Evolutionary conservation across 108 stramenopile species (phyloP), one percentile per base, ranked within the genome.

Genomic region (Heterococcus sp.): DNA sequence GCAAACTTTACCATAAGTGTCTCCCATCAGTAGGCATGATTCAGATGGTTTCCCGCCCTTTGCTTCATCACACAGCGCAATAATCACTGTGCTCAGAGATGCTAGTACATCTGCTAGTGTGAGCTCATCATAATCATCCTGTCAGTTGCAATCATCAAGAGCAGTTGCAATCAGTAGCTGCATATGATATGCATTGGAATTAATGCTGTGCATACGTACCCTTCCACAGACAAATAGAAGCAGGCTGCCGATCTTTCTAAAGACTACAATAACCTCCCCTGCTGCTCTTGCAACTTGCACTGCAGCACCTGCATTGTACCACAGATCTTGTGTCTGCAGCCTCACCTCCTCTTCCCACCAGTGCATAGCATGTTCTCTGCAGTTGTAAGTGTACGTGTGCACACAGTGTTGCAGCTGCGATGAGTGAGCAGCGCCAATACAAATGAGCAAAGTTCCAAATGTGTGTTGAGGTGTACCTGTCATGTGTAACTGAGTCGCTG

Each of bases 1-100:
- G n/a, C n/a, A n/a, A n/a, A 71, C 79, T 37, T 81, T 81, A 72
- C 69, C 72, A 72, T 81, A 81, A 14, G 74, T 81, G 65, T 58
- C 46, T 8, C 46, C 46, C 14, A 58, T 58, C 46, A 58, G 8
- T 21, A 58, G 46, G 14, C 46, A 58, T 58, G 46, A 58, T 21
- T 58, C 46, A 14, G 46, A 14, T 8, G 46, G 46, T 8, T 21
- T 8, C 46, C 14, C 46, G 46, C 46, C 46, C 46, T 58, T 58
- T 8, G 46, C 46, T 8, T 58, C 46, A 8, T 58, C 46, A 21
- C 46, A 58, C 46, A 58, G 46, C 46, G 46, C 21, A 8, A 21
- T 21, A 21, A 58, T 58, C 14, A 58, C 46, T 14, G 14, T 21
- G 8, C 46, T 21, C 46, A 58, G 46, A 21, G 14, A 58, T 8